Percentiles rank a stretch among this genome's conserved stretches.
Conservation (phyloP, 2,329 filamentous ascomycete species). For the Aspergillus japonicus region DNA sequence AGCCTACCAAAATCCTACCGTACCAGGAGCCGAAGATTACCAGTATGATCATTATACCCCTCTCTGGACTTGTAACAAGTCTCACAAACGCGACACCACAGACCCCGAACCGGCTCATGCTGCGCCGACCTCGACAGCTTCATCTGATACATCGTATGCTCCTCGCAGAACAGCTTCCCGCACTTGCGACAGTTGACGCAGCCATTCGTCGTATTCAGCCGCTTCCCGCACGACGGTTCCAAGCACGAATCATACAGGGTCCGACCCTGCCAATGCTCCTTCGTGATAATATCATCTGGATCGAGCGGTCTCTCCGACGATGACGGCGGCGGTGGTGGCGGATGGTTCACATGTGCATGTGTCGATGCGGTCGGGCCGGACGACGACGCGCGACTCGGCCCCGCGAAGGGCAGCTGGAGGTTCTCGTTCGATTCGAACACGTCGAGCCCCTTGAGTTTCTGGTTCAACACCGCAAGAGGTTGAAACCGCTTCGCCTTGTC, state of each 20-base stretch:
- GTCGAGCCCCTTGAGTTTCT: slow-evolving; percentile 87
- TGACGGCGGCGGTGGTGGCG: not conserved
- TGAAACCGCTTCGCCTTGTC: slow-evolving; percentile 91
- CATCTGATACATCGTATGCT: slow-evolving; percentile 99
- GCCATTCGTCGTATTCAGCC: slow-evolving; percentile 74
- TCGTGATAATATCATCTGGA: slow-evolving; percentile 85
- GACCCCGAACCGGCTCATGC: slow-evolving; percentile 84
- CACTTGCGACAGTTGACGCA: slow-evolving; percentile 93
- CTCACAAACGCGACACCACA: slow-evolving; percentile 95
- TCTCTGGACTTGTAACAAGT: slow-evolving; percentile 98
- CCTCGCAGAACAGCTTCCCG: slow-evolving; percentile 90
- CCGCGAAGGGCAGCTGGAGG: slow-evolving; percentile 38
- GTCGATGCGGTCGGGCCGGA: slow-evolving; percentile 21
- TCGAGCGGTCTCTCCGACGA: slow-evolving; percentile 51
- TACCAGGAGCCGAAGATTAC: slow-evolving; percentile 24
- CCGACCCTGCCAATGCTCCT: slow-evolving; percentile 82
- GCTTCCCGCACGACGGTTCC: slow-evolving; percentile 80
- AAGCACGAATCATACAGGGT: slow-evolving; percentile 76
- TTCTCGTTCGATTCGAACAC: slow-evolving; percentile 91
- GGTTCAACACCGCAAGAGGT: slow-evolving; percentile 84
- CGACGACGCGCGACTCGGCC: slow-evolving; percentile 34
- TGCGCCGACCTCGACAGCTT: slow-evolving; percentile 85
- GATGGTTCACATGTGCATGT: slow-evolving; percentile 33
- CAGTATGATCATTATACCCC: slow-evolving; percentile 88
- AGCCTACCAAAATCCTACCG: not conserved